Evolutionary conservation across 306 rosid genomes (phyloP).

Genomic region (Phaseolus lunatus): DNA sequence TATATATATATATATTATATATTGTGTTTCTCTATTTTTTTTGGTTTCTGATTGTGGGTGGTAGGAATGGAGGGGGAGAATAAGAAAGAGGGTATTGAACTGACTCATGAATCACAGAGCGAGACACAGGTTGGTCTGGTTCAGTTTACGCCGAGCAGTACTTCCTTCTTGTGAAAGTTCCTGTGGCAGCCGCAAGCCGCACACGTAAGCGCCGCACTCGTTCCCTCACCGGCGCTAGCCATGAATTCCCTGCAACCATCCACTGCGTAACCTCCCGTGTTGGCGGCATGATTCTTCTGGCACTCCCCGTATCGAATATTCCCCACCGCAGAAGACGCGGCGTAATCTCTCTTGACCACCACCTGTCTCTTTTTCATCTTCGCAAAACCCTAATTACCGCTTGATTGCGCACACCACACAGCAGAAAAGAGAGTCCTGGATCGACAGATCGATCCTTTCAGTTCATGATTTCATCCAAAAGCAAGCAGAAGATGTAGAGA

Average conservation of each 20-base stretch:
- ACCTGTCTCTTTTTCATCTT: constrained; percentile 89
- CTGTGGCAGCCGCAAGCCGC: constrained; percentile 96
- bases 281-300: constrained; percentile 93
- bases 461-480: constrained; percentile 8
- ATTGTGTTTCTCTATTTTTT: background rate
- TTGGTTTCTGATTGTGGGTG: constrained; percentile 12
- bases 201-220: constrained; percentile 66
- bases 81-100: background rate
- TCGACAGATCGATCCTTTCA: background rate
- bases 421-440: background rate
- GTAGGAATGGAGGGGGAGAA: background rate
- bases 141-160: constrained; percentile 32
- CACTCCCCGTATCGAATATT: constrained; percentile 75
- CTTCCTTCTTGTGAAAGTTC: constrained; percentile 77
- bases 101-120: background rate
- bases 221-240: constrained; percentile 70
- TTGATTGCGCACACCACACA: background rate
- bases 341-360: constrained; percentile 55
- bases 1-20: background rate
- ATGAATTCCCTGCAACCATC: constrained; percentile 93
- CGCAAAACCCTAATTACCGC: constrained; percentile 2
- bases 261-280: constrained; percentile 86
- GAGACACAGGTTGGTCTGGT: background rate
- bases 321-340: constrained; percentile 54
- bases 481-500: background rate